phyloP scores from a whole-genome alignment of 2,329 filamentous ascomycete genomes.

The Pseudocercospora crystallina region DNA sequence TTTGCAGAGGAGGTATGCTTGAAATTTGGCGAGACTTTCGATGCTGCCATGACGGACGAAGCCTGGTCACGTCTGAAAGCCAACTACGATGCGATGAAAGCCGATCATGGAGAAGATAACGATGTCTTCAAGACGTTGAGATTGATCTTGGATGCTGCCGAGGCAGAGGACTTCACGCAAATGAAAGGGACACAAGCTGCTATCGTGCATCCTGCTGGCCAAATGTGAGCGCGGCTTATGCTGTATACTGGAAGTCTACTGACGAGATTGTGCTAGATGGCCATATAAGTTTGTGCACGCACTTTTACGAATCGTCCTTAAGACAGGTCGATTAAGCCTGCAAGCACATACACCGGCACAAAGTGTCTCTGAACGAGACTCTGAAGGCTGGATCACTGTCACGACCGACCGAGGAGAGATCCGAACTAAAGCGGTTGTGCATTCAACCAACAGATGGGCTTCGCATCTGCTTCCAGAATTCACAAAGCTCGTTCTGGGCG shows the following conservation, averaged over 20 bases:
- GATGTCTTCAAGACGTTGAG: conserved; percentile 30
- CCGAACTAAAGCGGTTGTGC: conserved; percentile 18
- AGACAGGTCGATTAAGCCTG: conserved; percentile 24
- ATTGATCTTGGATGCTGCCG: conserved; percentile 21
- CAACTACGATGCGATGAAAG: conserved; percentile 31
- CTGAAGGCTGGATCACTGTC: conserved; percentile 28
- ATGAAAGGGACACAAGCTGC: conserved; percentile 34
- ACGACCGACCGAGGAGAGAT: conserved; percentile 21
- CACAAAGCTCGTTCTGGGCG: conserved; percentile 22
- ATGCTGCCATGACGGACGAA: conserved; percentile 36
- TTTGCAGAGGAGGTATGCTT: conserved; percentile 33
- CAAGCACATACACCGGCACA: conserved; percentile 32
- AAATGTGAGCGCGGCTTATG: conserved; percentile 22
- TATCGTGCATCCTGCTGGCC: conserved; percentile 32
- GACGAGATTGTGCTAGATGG: conserved; percentile 15
- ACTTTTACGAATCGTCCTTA: conserved; percentile 21
- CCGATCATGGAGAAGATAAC: conserved; percentile 31
- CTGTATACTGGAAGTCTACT: neutral
- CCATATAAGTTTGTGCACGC: conserved; percentile 30
- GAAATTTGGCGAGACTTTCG: conserved; percentile 35
- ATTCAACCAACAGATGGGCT: conserved; percentile 27
- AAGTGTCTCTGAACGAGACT: conserved; percentile 26
- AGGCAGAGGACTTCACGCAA: conserved; percentile 34
- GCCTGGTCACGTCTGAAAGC: conserved; percentile 32
- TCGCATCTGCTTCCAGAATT: conserved; percentile 26